Evolutionary conservation across 1,284 basidiomycete genomes (phyloP), one percentile per base, ranked within the genome.

Genomic region (Trametes polyzona): DNA sequence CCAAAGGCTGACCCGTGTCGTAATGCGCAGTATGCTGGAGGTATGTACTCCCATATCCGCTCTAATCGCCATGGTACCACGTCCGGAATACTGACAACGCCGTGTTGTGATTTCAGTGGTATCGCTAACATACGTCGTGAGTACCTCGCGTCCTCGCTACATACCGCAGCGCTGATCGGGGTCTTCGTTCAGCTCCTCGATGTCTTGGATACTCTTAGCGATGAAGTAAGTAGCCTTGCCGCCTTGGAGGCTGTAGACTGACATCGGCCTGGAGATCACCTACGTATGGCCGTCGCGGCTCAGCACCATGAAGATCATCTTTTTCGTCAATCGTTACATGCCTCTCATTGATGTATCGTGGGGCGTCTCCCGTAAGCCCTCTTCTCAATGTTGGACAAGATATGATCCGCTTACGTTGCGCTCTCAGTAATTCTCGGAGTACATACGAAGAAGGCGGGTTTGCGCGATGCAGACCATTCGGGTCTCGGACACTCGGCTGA

Each of bases 291-390:
- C 48, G 3, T 50, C 48, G 2, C 48, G 30, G 7, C 29, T 50
- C 23, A 50, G 48, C 14, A 10, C 21, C 11, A 50, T 50, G 48
- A 50, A 50, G 48, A 32, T 42, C 29, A 42, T 50, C 19, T 50
- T 41, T 40, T 41, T 41, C 48, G 14, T 50, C 8, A 50, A 50
- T 27, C 48, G 48, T 1, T 50, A 50, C 32, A 41, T 50, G 48
- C 48, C 48, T 14, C 16, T 50, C 21, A 8, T 50, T 16, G 48
- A 50, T 35, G 40, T 50, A 2, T 32, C 48, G 4, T 19, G 41
- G 5, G 48, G 39, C 21, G 27, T 32, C 9, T 12, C 10, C 16
- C 16, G 40, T 55, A 8, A 42, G 47, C 16, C 14, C 7, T 8
- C 30, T 32, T 32, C 30, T 7, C 8, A 14, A 32, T 32, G 14